Evolutionary conservation across 345 rosid genomes (phyloP), one percentile per base, ranked within the genome.

Genomic region (Gossypium sturtianum): DNA sequence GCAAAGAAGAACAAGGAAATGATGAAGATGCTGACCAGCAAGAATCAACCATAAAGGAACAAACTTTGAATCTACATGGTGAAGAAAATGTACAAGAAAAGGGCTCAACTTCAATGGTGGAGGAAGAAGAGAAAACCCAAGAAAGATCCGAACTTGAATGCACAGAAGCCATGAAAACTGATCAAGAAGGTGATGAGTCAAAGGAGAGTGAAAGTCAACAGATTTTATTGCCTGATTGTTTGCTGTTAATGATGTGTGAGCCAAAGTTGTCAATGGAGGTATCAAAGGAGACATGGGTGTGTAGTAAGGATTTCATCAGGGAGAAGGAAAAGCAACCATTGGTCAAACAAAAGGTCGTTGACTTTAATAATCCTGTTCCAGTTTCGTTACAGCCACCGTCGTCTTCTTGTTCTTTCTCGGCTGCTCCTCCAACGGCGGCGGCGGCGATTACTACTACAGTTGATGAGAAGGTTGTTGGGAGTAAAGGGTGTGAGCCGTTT

Each of bases 261-360:
- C 97, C 98, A 59, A 94, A 94, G 88, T 87, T 94, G 53, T 94
- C 97, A 4, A 92, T 94, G 97, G 98, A 94, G 84, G 97, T 94
- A 45, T 94, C 97, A 7, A 91, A 89, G 74, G 98, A 94, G 78
- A 92, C 98, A 0, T 94, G 98, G 98, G 97, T 94, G 12, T 87
- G 98, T 77, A 87, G 89, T 59, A 87, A 91, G 66, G 98, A 94
- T 74, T 92, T 94, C 87, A 83, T 89, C 22, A 79, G 93, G 2
- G 91, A 85, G 80, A 79, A 82, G 59, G 81, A 67, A 75, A 79
- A 66, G 34, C 87, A 83, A 43, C 83, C 77, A 79, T 65, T 63
- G 72, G 75, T 69, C 77, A 80, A 78, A 34, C 80, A 83, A 71
- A 73, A 29, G 49, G 65, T 86, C 74, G 27, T 82, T 12, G 91